Evolutionary conservation across 2,329 filamentous ascomycete genomes (phyloP).

Genomic region (Dichotomopilus funicola): DNA sequence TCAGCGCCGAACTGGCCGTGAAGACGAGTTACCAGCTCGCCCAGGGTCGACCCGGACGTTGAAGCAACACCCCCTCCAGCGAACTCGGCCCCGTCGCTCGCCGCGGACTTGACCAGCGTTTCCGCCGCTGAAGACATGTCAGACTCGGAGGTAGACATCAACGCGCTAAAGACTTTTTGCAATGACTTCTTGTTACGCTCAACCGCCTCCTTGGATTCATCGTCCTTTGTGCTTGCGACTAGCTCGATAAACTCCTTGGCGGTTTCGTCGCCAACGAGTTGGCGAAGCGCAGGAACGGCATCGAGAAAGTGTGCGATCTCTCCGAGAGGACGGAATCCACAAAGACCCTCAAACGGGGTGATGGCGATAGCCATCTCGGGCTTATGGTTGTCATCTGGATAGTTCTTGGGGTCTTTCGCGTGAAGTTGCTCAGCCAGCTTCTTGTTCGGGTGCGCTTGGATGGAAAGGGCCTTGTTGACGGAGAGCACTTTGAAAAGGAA

Average conservation of each 20-base stretch:
- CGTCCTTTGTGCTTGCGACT: conserved; percentile 39
- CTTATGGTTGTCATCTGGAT: conserved; percentile 99
- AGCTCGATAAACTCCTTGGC: conserved; percentile 52
- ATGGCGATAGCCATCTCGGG: conserved; percentile 99
- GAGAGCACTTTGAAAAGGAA: conserved; percentile 98
- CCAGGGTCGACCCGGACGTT: conserved; percentile 62
- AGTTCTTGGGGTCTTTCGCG: conserved; percentile 81
- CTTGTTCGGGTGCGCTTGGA: conserved; percentile 96
- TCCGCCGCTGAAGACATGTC: conserved; percentile 58
- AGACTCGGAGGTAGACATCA: conserved; percentile 72
- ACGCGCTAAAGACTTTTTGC: conserved; percentile 63
- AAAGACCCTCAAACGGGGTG: conserved; percentile 91
- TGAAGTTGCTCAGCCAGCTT: conserved; percentile 86
- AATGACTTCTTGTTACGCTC: conserved; percentile 70
- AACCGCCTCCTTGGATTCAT: conserved; percentile 31
- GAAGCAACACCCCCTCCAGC: conserved; percentile 65
- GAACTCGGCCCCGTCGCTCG: conserved; percentile 63
- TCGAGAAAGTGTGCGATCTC: conserved; percentile 84
- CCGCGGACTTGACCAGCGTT: conserved; percentile 64
- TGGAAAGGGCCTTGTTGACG: conserved; percentile 90
- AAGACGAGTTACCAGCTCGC: conserved; percentile 69
- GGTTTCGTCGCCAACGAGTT: conserved; percentile 59
- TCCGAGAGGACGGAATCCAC: conserved; percentile 80
- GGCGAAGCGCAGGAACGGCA: conserved; percentile 48
- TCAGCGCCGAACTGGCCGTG: conserved; percentile 82